phyloP scores from a whole-genome alignment of 306 rosid species.

The Pyrus betulifolia region DNA sequence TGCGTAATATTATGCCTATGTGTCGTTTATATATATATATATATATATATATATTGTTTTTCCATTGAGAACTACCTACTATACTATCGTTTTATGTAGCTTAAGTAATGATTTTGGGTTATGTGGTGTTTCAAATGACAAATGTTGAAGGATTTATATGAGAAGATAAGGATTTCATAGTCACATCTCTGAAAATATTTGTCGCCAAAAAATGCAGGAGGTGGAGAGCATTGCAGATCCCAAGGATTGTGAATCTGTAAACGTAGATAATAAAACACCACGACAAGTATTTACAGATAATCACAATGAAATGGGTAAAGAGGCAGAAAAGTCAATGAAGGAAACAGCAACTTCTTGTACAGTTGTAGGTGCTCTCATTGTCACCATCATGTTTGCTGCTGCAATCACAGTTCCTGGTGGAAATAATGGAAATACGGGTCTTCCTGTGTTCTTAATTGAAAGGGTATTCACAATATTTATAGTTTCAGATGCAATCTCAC shows the following conservation, averaged over 20 bases:
- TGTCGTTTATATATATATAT: too few species aligned
- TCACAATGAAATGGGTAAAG: constrained; percentile 8
- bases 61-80: too few species aligned
- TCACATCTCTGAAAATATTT: too few species aligned
- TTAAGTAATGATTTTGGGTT: too few species aligned
- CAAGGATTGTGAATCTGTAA: neutral
- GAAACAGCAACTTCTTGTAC: constrained; percentile 36
- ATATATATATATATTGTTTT: too few species aligned
- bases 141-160: too few species aligned
- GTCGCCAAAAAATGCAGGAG: neutral
- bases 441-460: neutral
- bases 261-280: neutral
- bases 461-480: neutral
- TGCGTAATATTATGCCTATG: too few species aligned
- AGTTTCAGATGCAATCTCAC: constrained; percentile 6
- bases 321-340: constrained; percentile 39
- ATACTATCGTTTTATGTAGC: too few species aligned
- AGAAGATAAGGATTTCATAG: too few species aligned
- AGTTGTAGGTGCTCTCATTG: constrained; percentile 34
- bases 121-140: too few species aligned
- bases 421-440: neutral
- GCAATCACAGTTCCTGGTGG: constrained; percentile 37
- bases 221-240: neutral
- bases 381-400: constrained; percentile 37
- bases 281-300: constrained; percentile 13